phyloP scores from a whole-genome alignment of 1,139 yeast genomes.

The Candida frijolesensis region DNA sequence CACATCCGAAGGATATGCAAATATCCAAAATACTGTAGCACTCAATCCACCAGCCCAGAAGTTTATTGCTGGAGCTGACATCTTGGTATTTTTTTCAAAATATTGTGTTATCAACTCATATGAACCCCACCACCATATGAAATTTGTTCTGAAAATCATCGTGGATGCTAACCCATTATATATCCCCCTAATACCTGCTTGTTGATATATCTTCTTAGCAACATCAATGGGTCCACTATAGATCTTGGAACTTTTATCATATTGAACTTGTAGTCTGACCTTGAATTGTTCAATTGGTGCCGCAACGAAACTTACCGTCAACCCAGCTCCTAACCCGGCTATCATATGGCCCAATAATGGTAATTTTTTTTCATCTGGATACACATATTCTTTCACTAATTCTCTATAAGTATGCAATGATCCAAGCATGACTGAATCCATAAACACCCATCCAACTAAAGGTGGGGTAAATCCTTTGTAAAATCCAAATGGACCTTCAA shows the following conservation, averaged over 20 bases:
- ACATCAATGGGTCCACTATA: slow-evolving; percentile 85
- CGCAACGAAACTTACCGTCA: slow-evolving; percentile 91
- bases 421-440: slow-evolving; percentile 91
- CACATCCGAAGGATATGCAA: slow-evolving; percentile 90
- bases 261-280: slow-evolving; percentile 87
- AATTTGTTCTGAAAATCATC: slow-evolving; percentile 80
- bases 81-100: slow-evolving; percentile 62
- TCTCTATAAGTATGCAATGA: slow-evolving; percentile 78
- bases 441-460: slow-evolving; percentile 86
- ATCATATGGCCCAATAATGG: slow-evolving; percentile 75
- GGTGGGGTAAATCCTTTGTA: slow-evolving; percentile 94
- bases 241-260: slow-evolving; percentile 69
- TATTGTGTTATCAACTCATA: slow-evolving; percentile 76
- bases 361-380: slow-evolving; percentile 56
- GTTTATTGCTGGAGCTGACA: slow-evolving; percentile 71
- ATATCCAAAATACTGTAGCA: slow-evolving; percentile 85
- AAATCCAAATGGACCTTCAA: slow-evolving; percentile 77
- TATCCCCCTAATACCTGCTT: slow-evolving; percentile 68
- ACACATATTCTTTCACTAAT: slow-evolving; percentile 63
- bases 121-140: slow-evolving; percentile 93
- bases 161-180: slow-evolving; percentile 85
- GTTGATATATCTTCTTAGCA: slow-evolving; percentile 50
- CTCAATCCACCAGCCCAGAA: slow-evolving; percentile 92
- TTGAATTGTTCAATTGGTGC: slow-evolving; percentile 92
- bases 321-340: slow-evolving; percentile 83